Conservation (phyloP, 345 rosid genomes). For the Eucalyptus erythrocorys region DNA sequence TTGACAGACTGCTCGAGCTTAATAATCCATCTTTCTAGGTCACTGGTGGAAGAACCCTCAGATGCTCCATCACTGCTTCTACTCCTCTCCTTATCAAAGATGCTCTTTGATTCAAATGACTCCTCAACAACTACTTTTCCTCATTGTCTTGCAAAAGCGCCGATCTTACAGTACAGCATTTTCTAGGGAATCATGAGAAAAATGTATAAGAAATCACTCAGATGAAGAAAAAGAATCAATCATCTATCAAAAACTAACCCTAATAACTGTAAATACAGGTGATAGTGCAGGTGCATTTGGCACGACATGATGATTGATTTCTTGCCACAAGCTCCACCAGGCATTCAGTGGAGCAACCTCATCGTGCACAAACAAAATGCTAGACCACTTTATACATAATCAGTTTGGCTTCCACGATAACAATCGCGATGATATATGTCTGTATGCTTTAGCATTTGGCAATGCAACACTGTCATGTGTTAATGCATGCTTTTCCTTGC, state of each 20-base stretch:
- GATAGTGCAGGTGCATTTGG: neutral
- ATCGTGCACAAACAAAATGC: neutral
- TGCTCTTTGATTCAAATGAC: slow-evolving; percentile 36
- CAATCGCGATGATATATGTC: neutral
- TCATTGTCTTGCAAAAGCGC: slow-evolving; percentile 61
- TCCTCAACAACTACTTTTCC: slow-evolving; percentile 60
- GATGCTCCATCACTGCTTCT: slow-evolving; percentile 7
- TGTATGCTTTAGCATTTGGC: neutral
- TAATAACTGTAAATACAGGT: neutral
- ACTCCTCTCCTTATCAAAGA: slow-evolving; percentile 7
- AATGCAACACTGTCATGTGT: neutral
- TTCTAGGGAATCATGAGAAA: slow-evolving; percentile 13
- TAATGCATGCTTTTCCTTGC: neutral
- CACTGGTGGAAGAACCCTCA: slow-evolving; percentile 17
- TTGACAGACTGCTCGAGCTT: slow-evolving; percentile 72
- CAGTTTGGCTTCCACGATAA: neutral
- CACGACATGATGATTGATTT: neutral
- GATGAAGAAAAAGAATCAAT: neutral
- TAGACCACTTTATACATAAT: neutral
- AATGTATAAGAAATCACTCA: neutral
- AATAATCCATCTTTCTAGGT: slow-evolving; percentile 39
- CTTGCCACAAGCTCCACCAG: neutral
- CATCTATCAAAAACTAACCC: neutral
- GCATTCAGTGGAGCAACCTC: neutral
- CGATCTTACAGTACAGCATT: slow-evolving; percentile 29